Evolutionary conservation across 768 basidiomycete genomes (phyloP).

Genomic region (Boletales sp.): DNA sequence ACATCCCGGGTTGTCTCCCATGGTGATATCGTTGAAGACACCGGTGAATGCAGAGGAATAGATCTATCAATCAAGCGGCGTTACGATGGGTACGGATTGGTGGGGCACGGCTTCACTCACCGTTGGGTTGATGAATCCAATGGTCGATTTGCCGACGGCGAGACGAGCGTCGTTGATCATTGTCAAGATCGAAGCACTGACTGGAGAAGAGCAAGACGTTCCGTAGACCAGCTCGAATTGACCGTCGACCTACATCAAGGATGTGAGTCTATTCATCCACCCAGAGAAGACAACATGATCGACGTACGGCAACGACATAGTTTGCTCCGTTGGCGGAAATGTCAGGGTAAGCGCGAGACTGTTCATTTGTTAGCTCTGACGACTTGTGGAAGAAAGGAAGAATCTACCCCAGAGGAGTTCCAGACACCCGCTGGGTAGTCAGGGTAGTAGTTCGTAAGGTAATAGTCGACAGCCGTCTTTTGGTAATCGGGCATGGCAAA

Average conservation of each 20-base stretch:
- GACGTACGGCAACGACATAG: constrained; percentile 19
- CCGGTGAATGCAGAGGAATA: constrained; percentile 14
- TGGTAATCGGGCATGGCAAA: constrained; percentile 43
- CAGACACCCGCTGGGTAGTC: constrained; percentile 20
- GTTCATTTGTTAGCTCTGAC: constrained; percentile 30
- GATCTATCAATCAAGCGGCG: constrained; percentile 8
- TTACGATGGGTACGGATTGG: not conserved
- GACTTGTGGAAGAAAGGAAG: constrained; percentile 14
- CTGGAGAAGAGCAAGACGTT: constrained; percentile 31
- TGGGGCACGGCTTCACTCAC: constrained; percentile 33
- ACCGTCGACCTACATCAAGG: constrained; percentile 17
- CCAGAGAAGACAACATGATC: not conserved
- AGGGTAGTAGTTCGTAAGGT: constrained; percentile 29
- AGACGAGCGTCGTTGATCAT: constrained; percentile 36
- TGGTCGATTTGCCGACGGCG: constrained; percentile 23
- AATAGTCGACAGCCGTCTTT: constrained; percentile 29
- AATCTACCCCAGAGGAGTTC: constrained; percentile 24
- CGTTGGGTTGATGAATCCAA: constrained; percentile 43
- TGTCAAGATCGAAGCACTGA: constrained; percentile 28
- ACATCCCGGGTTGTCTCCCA: constrained; percentile 25
- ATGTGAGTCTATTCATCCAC: not conserved
- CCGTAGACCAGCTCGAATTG: constrained; percentile 16
- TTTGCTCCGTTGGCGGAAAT: constrained; percentile 36
- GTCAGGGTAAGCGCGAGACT: constrained; percentile 37
- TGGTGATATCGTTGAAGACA: constrained; percentile 20